A percentile compares a stretch with the other conserved stretches of the same genome.
Evolutionary conservation across 2,329 filamentous ascomycete genomes (phyloP).

Genomic region (Nakataea oryzae): DNA sequence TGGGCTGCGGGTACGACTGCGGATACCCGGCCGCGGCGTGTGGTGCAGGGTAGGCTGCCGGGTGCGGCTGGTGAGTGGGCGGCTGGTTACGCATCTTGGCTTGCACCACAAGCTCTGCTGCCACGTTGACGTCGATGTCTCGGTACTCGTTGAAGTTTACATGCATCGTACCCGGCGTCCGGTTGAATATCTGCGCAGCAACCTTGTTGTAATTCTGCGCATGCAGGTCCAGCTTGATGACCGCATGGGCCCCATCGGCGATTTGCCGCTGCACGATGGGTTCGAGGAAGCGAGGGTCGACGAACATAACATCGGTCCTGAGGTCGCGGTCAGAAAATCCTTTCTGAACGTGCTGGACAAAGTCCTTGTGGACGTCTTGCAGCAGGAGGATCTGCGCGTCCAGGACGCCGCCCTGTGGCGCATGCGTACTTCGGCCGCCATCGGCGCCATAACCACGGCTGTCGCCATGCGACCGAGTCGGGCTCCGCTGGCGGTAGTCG

Average conservation of each 20-base stretch:
- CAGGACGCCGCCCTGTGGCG: constrained; percentile 52
- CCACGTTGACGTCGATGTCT: constrained; percentile 66
- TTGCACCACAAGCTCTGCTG: constrained; percentile 69
- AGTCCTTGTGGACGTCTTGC: constrained; percentile 62
- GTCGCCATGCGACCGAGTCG: not conserved
- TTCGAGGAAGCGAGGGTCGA: constrained; percentile 60
- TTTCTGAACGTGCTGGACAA: constrained; percentile 72
- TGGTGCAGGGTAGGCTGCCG: constrained; percentile 13
- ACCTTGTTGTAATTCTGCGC: constrained; percentile 66
- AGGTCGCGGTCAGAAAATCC: constrained; percentile 64
- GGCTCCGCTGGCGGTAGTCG: constrained; percentile 2
- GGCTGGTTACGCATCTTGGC: constrained; percentile 40
- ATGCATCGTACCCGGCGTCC: constrained; percentile 60
- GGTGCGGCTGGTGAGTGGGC: constrained; percentile 11
- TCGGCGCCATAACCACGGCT: not conserved
- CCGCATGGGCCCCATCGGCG: constrained; percentile 77
- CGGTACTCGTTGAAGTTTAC: constrained; percentile 83
- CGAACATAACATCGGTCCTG: constrained; percentile 66
- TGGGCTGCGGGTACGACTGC: not conserved
- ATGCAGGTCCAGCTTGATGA: constrained; percentile 63
- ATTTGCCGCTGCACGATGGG: constrained; percentile 79
- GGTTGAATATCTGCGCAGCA: constrained; percentile 76
- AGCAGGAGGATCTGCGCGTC: constrained; percentile 83
- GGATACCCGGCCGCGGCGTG: constrained; percentile 4
- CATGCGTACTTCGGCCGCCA: not conserved